Evolutionary conservation across 1,139 yeast species (phyloP).

Genomic region (Pichia cactophila): DNA sequence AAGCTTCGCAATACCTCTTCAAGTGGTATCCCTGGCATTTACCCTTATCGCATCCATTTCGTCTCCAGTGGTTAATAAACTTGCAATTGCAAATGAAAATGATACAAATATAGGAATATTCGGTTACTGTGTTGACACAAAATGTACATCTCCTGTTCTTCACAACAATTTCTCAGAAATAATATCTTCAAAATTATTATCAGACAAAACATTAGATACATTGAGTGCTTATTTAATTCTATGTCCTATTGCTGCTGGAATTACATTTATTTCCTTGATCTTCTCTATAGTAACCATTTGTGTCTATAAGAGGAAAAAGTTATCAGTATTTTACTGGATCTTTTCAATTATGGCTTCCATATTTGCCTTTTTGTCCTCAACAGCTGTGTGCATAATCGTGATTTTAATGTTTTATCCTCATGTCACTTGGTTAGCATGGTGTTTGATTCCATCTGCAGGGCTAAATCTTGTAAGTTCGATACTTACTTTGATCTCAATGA

Average conservation of each 20-base stretch:
- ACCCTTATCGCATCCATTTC: slow-evolving; percentile 42
- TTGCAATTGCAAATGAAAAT: slow-evolving; percentile 33
- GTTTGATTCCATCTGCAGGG: slow-evolving; percentile 58
- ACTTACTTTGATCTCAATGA: slow-evolving; percentile 17
- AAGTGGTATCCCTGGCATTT: slow-evolving; percentile 34
- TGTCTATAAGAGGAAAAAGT: neutral
- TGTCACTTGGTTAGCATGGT: slow-evolving; percentile 63
- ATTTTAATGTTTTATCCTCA: slow-evolving; percentile 56
- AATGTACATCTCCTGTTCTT: slow-evolving; percentile 1
- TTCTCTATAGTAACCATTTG: slow-evolving; percentile 21
- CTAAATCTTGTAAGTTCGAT: slow-evolving; percentile 34
- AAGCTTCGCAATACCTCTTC: slow-evolving; percentile 18
- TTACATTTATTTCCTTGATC: slow-evolving; percentile 24
- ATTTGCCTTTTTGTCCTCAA: slow-evolving; percentile 44
- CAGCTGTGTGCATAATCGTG: slow-evolving; percentile 46
- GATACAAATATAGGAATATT: slow-evolving; percentile 29
- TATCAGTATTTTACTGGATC: slow-evolving; percentile 27
- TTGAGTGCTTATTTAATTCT: slow-evolving; percentile 21
- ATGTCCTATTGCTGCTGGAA: slow-evolving; percentile 26
- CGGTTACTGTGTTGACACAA: slow-evolving; percentile 36
- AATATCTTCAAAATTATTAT: slow-evolving; percentile 3
- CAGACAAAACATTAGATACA: slow-evolving; percentile 17
- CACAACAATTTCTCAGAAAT: slow-evolving; percentile 16
- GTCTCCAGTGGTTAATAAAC: slow-evolving; percentile 36
- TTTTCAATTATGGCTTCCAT: slow-evolving; percentile 31